Percentiles rank a stretch among this genome's conserved stretches.
Conservation (phyloP, 2,329 filamentous ascomycete species). For the Westerdykella ornata region DNA sequence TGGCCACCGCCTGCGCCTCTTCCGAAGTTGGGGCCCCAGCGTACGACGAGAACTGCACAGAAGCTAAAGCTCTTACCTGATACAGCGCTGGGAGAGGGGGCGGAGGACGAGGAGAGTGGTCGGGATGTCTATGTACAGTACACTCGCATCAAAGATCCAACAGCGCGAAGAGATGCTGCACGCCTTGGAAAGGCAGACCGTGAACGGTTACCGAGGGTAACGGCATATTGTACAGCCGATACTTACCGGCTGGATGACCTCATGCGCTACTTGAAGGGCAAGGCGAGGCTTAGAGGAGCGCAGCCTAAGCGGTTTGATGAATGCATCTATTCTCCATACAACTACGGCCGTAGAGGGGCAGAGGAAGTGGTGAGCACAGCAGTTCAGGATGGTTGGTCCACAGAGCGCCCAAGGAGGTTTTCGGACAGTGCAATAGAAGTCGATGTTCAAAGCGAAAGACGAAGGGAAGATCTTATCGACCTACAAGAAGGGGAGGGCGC, state of each 20-base stretch:
- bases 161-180: slow-evolving; percentile 83
- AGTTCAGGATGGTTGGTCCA: slow-evolving; percentile 22
- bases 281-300: slow-evolving; percentile 67
- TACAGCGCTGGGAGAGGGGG: slow-evolving; percentile 72
- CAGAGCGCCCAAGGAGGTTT: slow-evolving; percentile 57
- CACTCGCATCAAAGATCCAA: slow-evolving; percentile 94
- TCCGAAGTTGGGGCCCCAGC: slow-evolving; percentile 82
- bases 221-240: slow-evolving; percentile 92
- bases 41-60: slow-evolving; percentile 91
- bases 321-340: slow-evolving; percentile 93
- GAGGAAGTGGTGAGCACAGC: slow-evolving; percentile 32
- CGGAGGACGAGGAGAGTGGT: slow-evolving; percentile 77
- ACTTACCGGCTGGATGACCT: slow-evolving; percentile 84
- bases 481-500: slow-evolving; percentile 43
- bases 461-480: slow-evolving; percentile 58
- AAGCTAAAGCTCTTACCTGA: slow-evolving; percentile 96
- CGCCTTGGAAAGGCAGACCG: slow-evolving; percentile 89
- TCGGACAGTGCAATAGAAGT: slow-evolving; percentile 66
- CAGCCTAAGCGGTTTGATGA: slow-evolving; percentile 93
- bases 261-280: slow-evolving; percentile 84
- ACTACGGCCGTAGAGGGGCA: slow-evolving; percentile 53
- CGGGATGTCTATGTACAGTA: slow-evolving; percentile 97
- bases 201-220: slow-evolving; percentile 78
- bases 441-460: slow-evolving; percentile 51
- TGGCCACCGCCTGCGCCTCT: slow-evolving; percentile 38